These are phyloP conservation scores for Candida adriatica DNA, from an alignment of 805 yeast species.

Conservation along the genomic window DNA sequence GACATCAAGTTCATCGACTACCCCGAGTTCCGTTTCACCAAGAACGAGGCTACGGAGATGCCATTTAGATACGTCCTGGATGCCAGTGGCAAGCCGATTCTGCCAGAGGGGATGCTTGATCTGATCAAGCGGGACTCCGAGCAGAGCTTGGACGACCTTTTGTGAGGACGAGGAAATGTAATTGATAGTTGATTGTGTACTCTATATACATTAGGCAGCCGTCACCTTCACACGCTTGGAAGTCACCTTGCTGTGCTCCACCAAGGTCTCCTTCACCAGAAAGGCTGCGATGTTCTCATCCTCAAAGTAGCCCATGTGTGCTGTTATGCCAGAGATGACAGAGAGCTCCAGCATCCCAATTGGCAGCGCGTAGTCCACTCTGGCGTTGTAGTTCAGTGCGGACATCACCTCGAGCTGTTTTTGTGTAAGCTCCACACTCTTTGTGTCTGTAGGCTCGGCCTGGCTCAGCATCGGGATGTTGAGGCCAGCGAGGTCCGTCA, in stretches of 20 bases:
- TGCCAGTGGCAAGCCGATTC: slow-evolving; percentile 58
- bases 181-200: too few species aligned
- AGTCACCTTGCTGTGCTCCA: slow-evolving; percentile 18
- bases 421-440: slow-evolving; percentile 17
- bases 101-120: slow-evolving; percentile 88
- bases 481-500: slow-evolving; percentile 9
- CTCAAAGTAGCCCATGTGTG: slow-evolving; percentile 86
- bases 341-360: slow-evolving; percentile 78
- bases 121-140: slow-evolving; percentile 82
- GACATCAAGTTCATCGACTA: slow-evolving; percentile 82
- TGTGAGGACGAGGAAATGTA: slow-evolving; percentile 9
- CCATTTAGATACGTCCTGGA: slow-evolving; percentile 88
- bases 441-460: slow-evolving; percentile 2
- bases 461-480: slow-evolving; percentile 6
- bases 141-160: slow-evolving; percentile 67
- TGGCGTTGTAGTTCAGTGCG: slow-evolving; percentile 58
- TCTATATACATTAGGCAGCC: too few species aligned
- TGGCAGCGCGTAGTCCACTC: slow-evolving; percentile 76
- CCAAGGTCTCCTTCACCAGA: slow-evolving; percentile 50
- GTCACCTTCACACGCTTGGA: too few species aligned
- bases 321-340: slow-evolving; percentile 71
- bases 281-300: slow-evolving; percentile 81
- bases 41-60: slow-evolving; percentile 93
- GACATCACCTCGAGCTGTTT: slow-evolving; percentile 32
- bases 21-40: slow-evolving; percentile 86